Conservation (phyloP, 441 rosid species). For the Flueggea neowawraea region DNA sequence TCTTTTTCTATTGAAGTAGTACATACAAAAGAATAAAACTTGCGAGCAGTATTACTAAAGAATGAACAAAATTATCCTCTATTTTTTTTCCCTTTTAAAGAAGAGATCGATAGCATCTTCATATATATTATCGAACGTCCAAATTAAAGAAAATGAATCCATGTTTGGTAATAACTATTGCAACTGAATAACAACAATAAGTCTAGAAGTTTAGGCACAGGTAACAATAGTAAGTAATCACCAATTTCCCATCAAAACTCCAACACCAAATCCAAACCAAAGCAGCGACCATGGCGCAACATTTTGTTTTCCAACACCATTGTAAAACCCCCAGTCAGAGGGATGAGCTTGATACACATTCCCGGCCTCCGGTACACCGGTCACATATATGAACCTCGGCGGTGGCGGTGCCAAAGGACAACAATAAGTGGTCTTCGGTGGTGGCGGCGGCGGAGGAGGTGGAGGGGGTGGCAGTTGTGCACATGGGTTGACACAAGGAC, state of each 20-base stretch:
- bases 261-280: conserved; percentile 19
- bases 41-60: too few relatives aligned
- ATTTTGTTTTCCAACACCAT: conserved; percentile 17
- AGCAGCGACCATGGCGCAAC: conserved; percentile 13
- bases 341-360: conserved; percentile 37
- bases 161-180: too few relatives aligned
- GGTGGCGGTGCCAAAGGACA: conserved; percentile 16
- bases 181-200: too few relatives aligned
- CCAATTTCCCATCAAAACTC: conserved; percentile 6
- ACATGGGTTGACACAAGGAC: conserved; percentile 61
- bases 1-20: too few relatives aligned
- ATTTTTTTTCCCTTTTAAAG: too few relatives aligned
- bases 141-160: too few relatives aligned
- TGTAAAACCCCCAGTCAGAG: conserved; percentile 31
- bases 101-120: too few relatives aligned
- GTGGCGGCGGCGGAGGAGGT: conserved; percentile 26
- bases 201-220: too few relatives aligned
- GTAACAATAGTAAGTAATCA: neutral
- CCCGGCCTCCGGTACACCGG: conserved; percentile 36
- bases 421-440: conserved; percentile 21
- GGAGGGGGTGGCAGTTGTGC: conserved; percentile 20
- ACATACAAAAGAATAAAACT: too few relatives aligned
- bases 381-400: conserved; percentile 44
- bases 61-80: too few relatives aligned
- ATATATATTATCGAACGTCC: too few relatives aligned